Base-by-base conservation (phyloP, 768 basidiomycete species). In the Mycena galopus region DNA sequence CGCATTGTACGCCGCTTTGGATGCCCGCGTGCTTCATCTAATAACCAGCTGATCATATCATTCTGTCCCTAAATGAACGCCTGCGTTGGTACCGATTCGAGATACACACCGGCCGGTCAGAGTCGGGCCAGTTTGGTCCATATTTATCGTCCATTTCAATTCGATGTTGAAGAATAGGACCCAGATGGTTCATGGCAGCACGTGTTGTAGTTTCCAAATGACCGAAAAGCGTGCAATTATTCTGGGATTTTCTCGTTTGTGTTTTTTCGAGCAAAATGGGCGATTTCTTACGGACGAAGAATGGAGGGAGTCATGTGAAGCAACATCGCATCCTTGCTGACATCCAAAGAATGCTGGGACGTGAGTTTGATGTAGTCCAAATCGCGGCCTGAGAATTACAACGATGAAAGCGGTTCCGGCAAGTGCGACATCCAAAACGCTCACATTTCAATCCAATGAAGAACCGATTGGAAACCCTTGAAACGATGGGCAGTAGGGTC, bases 21-120 rank as follows among this genome's bases (percentile, higher is more conserved):
- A 17, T 67, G 37, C 2, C 69, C 72, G 35, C 67, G 64, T 0
- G 68, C 66, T n/a, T 75, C 81, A 12, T 76, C 77, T 44, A 79
- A 75, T 51, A 84, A 65, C 83, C 84, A 86, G 47, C 77, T 78
- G 4, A 85, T 76, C 59, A 84, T 61, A 57, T 85, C 83, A 50
- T 80, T 81, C 84, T 84, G 47, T 35, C 63, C 16, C 47, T 29
- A 39, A 65, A 71, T 76, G 17, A 32, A 3, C 44, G 7, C 44
- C 44, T 14, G 23, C 50, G 65, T 55, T 60, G 74, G 68, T 53
- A 11, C 21, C 2, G 27, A 21, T 53, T 5, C 9, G 8, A 5
- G 14, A 35, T 11, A 65, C 73, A 14, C 35, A 70, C 69, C 27
- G 69, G 69, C 12, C 69, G 69, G 4, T 74, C 69, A 1, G 2